Conservation (phyloP, 2,329 filamentous ascomycete genomes). For the Alternaria dauci region DNA sequence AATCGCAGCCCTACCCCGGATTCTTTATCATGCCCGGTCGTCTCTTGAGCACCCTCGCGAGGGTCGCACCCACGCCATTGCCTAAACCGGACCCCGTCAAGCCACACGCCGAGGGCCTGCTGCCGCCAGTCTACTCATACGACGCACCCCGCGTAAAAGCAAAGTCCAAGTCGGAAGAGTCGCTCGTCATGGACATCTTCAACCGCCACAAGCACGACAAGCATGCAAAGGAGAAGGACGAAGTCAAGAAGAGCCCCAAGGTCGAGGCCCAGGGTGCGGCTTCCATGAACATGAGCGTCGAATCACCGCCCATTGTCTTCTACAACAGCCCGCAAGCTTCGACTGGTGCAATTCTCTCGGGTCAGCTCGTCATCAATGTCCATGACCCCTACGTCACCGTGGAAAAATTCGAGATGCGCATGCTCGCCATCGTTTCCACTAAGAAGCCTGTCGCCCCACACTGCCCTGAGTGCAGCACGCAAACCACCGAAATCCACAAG, state of each 20-base stretch:
- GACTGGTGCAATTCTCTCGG: conserved; percentile 84
- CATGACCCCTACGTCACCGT: conserved; percentile 71
- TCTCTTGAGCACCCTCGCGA: conserved; percentile 44
- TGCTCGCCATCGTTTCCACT: conserved; percentile 75
- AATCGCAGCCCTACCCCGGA: conserved; percentile 42
- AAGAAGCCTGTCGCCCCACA: conserved; percentile 83
- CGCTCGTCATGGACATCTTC: conserved; percentile 51
- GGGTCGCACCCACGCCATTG: conserved; percentile 45
- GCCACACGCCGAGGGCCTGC: conserved; percentile 31
- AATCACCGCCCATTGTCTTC: conserved; percentile 87
- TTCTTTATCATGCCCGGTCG: conserved; percentile 47
- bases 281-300: conserved; percentile 70
- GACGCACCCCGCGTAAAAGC: conserved; percentile 39
- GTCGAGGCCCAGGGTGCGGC: conserved; percentile 55
- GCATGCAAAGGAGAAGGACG: conserved; percentile 30
- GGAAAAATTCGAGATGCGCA: conserved; percentile 74
- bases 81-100: conserved; percentile 39
- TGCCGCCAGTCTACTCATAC: conserved; percentile 49
- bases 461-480: conserved; percentile 78
- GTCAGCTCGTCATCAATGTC: conserved; percentile 78
- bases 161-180: conserved; percentile 44
- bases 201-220: conserved; percentile 48
- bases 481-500: conserved; percentile 75
- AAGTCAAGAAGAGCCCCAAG: conserved; percentile 47
- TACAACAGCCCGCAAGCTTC: conserved; percentile 78